These are phyloP conservation scores for Termitomyces bulborhizus DNA, from an alignment of 768 basidiomycete species.

Conservation along the genomic window DNA sequence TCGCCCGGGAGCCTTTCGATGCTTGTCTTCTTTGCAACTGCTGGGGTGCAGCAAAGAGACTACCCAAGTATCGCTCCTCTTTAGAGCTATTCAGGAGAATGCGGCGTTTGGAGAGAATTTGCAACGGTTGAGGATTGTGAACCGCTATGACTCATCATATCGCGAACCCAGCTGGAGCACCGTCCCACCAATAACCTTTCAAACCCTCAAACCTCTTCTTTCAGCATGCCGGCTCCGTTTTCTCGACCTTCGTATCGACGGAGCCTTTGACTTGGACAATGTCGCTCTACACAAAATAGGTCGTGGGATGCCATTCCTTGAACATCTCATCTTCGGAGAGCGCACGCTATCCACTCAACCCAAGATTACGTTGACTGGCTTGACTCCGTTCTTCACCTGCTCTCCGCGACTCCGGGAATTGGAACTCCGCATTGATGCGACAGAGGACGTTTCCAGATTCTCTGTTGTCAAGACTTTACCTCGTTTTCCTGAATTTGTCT, in stretches of 20 bases:
- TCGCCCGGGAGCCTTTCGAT: neutral
- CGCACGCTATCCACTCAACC: neutral
- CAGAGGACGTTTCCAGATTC: neutral
- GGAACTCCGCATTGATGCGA: neutral
- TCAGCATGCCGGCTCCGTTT: neutral
- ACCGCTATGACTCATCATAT: neutral
- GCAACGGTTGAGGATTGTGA: neutral
- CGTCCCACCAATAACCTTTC: neutral
- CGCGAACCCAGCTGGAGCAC: neutral
- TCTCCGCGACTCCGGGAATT: neutral
- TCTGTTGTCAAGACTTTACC: neutral
- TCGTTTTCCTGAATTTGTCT: neutral
- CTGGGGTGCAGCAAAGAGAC: neutral
- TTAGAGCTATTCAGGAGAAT: neutral
- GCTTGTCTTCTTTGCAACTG: neutral
- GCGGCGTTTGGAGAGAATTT: neutral
- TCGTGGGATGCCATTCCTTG: neutral
- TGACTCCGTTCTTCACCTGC: neutral
- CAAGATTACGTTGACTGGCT: neutral
- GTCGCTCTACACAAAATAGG: neutral
- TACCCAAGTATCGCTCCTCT: neutral
- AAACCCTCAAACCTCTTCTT: neutral
- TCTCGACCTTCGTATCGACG: neutral
- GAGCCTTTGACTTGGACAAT: neutral
- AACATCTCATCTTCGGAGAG: neutral